These are phyloP conservation scores for Globisporangium apiculatum DNA, from an alignment of 352 stramenopile species.

Conservation along the genomic window DNA sequence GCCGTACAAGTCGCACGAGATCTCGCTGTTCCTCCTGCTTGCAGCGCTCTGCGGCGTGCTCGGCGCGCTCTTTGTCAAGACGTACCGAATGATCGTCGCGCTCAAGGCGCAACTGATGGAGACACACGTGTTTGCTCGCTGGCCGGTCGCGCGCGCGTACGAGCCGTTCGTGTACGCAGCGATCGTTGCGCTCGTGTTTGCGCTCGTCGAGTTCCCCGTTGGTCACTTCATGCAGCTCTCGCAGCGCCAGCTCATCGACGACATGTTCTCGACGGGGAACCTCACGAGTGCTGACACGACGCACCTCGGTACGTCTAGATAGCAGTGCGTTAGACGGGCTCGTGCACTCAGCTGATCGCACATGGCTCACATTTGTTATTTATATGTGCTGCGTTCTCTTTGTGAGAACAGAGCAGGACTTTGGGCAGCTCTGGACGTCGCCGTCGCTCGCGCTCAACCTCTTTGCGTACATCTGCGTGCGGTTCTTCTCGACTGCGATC, in stretches of 20 bases:
- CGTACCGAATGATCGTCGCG: constrained; percentile 42
- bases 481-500: constrained; percentile 73
- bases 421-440: constrained; percentile 48
- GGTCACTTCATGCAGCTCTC: constrained; percentile 79
- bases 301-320: constrained; percentile 16
- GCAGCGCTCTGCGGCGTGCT: constrained; percentile 79
- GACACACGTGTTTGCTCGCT: constrained; percentile 20
- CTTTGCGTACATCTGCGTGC: constrained; percentile 53
- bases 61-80: constrained; percentile 69
- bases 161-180: constrained; percentile 66
- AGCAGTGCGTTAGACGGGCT: neutral
- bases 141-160: constrained; percentile 15
- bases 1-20: constrained; percentile 70
- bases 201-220: constrained; percentile 61
- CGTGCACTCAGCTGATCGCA: too few relatives aligned
- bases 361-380: neutral
- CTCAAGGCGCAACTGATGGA: constrained; percentile 38
- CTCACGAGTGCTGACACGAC: constrained; percentile 29
- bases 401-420: constrained; percentile 24
- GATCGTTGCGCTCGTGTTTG: constrained; percentile 55
- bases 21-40: constrained; percentile 72
- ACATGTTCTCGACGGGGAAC: constrained; percentile 77
- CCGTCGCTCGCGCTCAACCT: constrained; percentile 63
- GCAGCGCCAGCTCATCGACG: constrained; percentile 75
- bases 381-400: too few relatives aligned